phyloP scores from a whole-genome alignment of 352 stramenopile genomes.

The Globisporangium orthogonon region DNA sequence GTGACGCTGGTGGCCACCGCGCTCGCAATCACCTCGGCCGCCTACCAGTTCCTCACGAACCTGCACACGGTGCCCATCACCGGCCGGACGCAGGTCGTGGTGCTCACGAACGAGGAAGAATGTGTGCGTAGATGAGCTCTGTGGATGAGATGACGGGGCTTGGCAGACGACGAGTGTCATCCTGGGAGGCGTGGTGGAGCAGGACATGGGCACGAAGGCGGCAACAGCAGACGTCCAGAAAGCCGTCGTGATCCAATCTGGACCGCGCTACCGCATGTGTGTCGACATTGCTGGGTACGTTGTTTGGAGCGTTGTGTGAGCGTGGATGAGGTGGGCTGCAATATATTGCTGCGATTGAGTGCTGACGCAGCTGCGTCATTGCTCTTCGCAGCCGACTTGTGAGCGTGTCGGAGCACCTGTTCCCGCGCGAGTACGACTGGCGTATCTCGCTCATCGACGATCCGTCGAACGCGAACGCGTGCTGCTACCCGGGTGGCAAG shows the following conservation, averaged over 20 bases:
- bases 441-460: conserved; percentile 50
- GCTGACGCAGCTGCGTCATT: too few species aligned
- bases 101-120: conserved; percentile 51
- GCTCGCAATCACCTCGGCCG: conserved; percentile 33
- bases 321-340: too few species aligned
- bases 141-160: too few species aligned
- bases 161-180: too few species aligned
- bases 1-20: conserved; percentile 32
- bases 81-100: conserved; percentile 58
- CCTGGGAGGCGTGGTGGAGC: too few species aligned
- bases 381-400: conserved; percentile 32
- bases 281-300: conserved; percentile 56
- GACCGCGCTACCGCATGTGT: conserved; percentile 44
- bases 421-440: conserved; percentile 62
- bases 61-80: conserved; percentile 63
- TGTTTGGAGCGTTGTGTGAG: too few species aligned
- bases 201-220: conserved; percentile 46
- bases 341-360: too few species aligned
- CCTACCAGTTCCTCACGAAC: conserved; percentile 68
- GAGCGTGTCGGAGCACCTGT: conserved; percentile 55
- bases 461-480: conserved; percentile 41
- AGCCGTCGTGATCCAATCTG: conserved; percentile 31
- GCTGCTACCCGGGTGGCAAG: conserved; percentile 55
- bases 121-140: conserved; percentile 35
- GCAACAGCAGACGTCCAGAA: conserved; percentile 33